Evolutionary conservation across 2,329 filamentous ascomycete genomes (phyloP).

Genomic region (Colletotrichum gloeosporioides): DNA sequence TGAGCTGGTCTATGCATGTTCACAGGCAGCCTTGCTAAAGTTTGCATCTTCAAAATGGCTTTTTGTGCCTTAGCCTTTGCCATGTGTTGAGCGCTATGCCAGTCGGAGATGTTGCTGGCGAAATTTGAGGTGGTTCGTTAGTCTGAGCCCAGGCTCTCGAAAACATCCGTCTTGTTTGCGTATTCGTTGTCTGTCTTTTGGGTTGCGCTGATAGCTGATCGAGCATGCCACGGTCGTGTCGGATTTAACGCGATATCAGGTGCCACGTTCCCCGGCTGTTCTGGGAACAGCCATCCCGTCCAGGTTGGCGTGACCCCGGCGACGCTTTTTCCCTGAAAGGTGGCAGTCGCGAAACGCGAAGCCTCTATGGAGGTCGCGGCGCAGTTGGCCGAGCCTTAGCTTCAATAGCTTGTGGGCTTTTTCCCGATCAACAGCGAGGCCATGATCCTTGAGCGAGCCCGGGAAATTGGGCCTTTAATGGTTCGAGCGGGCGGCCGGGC

Average conservation of each 20-base stretch:
- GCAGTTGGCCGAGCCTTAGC: neutral
- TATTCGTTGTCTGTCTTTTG: neutral
- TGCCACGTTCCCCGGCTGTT: neutral
- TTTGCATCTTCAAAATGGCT: neutral
- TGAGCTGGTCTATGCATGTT: neutral
- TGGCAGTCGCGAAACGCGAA: conserved; percentile 7
- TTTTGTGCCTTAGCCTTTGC: neutral
- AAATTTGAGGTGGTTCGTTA: neutral
- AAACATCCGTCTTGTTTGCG: neutral
- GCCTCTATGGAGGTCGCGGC: neutral
- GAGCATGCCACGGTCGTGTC: neutral
- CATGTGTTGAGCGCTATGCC: neutral
- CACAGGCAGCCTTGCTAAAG: neutral
- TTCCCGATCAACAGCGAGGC: neutral
- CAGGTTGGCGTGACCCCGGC: neutral
- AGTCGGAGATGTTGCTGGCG: neutral
- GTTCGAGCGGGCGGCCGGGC: neutral
- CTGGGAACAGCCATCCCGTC: neutral
- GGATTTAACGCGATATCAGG: neutral
- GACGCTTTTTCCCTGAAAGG: conserved; percentile 4
- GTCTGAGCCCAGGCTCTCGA: neutral
- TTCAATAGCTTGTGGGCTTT: neutral
- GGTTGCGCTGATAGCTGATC: neutral
- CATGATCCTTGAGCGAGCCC: neutral
- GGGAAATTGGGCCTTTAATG: neutral